Evolutionary conservation across 2,329 filamentous ascomycete species (phyloP).

Genomic region (Didymella exigua): DNA sequence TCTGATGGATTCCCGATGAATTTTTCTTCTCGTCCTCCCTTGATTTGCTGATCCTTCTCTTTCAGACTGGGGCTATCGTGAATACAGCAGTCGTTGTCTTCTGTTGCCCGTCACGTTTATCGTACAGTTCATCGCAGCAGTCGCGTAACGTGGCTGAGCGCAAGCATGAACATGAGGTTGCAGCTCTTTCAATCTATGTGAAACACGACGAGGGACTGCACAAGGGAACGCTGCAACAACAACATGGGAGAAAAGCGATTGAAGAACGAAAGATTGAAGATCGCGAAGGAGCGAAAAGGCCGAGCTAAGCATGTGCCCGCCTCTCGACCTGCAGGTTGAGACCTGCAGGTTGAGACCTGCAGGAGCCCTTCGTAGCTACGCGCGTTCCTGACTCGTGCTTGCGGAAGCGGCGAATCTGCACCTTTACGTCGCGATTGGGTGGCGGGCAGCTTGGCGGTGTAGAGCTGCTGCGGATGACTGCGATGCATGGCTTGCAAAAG

Average conservation of each 20-base stretch:
- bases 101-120: constrained; percentile 4
- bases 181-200: background rate
- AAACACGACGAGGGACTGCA: constrained; percentile 5
- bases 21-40: background rate
- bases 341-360: no score
- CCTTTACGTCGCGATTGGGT: constrained; percentile 14
- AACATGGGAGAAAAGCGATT: background rate
- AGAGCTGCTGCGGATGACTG: constrained; percentile 7
- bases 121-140: constrained; percentile 15
- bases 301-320: constrained; percentile 13
- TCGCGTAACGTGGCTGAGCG: constrained; percentile 3
- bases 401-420: constrained; percentile 10
- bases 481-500: background rate
- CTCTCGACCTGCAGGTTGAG: constrained; percentile 15
- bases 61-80: constrained; percentile 3
- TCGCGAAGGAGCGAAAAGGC: constrained; percentile 5
- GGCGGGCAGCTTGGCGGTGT: constrained; percentile 14
- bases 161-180: constrained; percentile 6
- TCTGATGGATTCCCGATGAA: background rate
- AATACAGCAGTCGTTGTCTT: constrained; percentile 14
- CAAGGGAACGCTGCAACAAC: background rate
- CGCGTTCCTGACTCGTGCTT: constrained; percentile 14
- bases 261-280: background rate
- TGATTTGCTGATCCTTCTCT: background rate
- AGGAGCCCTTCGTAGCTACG: constrained; percentile 10